Base-by-base conservation (phyloP, 345 rosid species). In the Gossypium mustelinum region DNA sequence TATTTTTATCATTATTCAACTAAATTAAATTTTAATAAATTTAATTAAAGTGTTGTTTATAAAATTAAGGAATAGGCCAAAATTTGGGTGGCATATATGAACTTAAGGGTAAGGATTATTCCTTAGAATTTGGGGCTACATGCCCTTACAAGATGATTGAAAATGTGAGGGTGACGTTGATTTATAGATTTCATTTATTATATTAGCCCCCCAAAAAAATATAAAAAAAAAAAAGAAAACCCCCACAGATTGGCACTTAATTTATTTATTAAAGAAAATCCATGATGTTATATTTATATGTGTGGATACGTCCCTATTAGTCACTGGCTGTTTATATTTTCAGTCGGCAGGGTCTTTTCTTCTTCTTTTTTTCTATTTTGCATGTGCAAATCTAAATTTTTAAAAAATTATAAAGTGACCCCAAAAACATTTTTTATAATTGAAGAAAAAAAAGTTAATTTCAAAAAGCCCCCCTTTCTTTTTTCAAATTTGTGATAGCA, bases 301-400 rank as follows among this genome's bases (percentile, higher is more conserved):
- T 47, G 57, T 25, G 57, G 20, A 48, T 16, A 68, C 25, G 58
- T 50, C 13, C 13, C 43, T 25, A 22, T 68, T 50, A 17, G 54
- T 44, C 29, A 11, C 29, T 44, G 20, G 18, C 27, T 17, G 1
- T 59, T 56, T 9, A 13, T 48, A 68, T 48, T 25, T 48, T 22
- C 66, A 9, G 72, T 68, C 58, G 72, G 73, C 61, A 51, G 17
- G 60, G 47, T 17, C 45, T 51, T 68, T 69, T 29, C 4, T 12
- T 51, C 1, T 22, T 22, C 1, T 24, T 24, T 34, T 9, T 69
- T 10, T 17, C 2, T 5, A 51, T 51, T 69, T 52, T 51, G 59
- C 73, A 51, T 51, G 25, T 51, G 73, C 16, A 51, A 47, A 8
- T 2, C 41, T 47, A 16, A 24, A 20, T 1, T 67, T 22, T 67